phyloP scores from a whole-genome alignment of 805 yeast species.

The Ogataea dorogensis region DNA sequence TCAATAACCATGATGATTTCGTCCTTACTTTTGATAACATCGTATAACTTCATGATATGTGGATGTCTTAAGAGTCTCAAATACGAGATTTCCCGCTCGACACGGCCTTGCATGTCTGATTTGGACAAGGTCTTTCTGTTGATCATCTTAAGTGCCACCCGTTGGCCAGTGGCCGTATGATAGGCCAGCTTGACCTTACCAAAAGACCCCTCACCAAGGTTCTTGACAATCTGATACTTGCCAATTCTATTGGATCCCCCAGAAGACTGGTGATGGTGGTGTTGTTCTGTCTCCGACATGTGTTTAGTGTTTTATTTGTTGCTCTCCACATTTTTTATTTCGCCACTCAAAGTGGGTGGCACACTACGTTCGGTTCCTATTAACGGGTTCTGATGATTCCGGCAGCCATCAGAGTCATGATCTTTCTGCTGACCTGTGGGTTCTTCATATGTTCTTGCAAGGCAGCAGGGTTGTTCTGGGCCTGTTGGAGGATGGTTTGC shows the following conservation, averaged over 20 bases:
- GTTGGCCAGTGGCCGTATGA: constrained; percentile 86
- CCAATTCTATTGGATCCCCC: constrained; percentile 57
- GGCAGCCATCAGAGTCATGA: constrained; percentile 87
- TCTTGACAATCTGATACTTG: constrained; percentile 87
- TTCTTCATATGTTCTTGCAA: constrained; percentile 96
- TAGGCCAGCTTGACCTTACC: constrained; percentile 93
- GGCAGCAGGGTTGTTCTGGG: constrained; percentile 93
- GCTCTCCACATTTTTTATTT: constrained; percentile 9
- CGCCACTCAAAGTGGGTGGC: constrained; percentile 1
- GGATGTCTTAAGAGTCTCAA: constrained; percentile 88
- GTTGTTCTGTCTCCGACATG: constrained; percentile 17
- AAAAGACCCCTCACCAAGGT: constrained; percentile 94
- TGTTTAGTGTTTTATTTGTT: constrained; percentile 8
- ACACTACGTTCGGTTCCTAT: constrained; percentile 8
- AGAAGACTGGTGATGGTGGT: constrained; percentile 22
- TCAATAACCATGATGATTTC: constrained; percentile 98
- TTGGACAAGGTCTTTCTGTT: constrained; percentile 89
- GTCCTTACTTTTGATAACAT: constrained; percentile 91
- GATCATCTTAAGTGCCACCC: constrained; percentile 90
- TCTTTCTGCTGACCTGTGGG: constrained; percentile 87
- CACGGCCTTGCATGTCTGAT: constrained; percentile 94
- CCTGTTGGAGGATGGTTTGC: constrained; percentile 93
- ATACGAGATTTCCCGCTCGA: constrained; percentile 92
- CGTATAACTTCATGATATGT: constrained; percentile 92
- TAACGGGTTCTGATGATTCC: constrained; percentile 92